A percentile compares a stretch with the other conserved stretches of the same genome.
These are phyloP conservation scores for Diaporthe longicolla DNA, from an alignment of 2,329 filamentous ascomycete species.

Conservation along the genomic window DNA sequence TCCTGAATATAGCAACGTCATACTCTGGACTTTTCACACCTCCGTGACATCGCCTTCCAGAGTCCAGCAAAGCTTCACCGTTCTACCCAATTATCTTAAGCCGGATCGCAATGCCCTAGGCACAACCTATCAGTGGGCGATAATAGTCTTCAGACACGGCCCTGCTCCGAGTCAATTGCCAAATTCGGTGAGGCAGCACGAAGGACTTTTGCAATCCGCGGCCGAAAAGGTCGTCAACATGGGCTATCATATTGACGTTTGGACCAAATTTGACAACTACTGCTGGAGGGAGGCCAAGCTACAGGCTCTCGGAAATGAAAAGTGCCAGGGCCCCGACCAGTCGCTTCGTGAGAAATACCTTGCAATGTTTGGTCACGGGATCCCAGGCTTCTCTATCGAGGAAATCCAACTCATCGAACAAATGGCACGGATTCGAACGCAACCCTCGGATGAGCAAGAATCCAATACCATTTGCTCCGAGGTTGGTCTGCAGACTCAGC, in stretches of 20 bases:
- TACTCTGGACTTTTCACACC: conserved; percentile 37
- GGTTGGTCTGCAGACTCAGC: background rate
- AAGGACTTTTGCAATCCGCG: conserved; percentile 26
- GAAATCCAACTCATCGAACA: conserved; percentile 24
- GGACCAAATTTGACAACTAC: conserved; percentile 31
- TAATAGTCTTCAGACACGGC: conserved; percentile 36
- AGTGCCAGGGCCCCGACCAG: conserved; percentile 14
- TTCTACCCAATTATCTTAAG: conserved; percentile 34
- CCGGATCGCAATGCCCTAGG: conserved; percentile 24
- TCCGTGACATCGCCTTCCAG: conserved; percentile 8
- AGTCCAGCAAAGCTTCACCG: conserved; percentile 36
- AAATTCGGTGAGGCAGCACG: background rate
- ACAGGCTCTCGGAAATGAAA: background rate
- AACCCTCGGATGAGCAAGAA: background rate
- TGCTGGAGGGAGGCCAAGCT: conserved; percentile 4
- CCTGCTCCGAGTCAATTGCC: conserved; percentile 14
- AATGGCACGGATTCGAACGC: background rate
- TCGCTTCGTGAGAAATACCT: conserved; percentile 36
- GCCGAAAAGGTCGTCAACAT: background rate
- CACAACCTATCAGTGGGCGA: conserved; percentile 38
- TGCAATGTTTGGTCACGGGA: conserved; percentile 33
- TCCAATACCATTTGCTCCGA: background rate
- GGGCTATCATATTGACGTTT: conserved; percentile 38
- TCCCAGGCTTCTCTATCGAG: conserved; percentile 35
- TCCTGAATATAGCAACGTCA: conserved; percentile 25